A percentile compares a stretch with the other conserved stretches of the same genome.
phyloP scores from a whole-genome alignment of 2,329 filamentous ascomycete species.

The Cladosporium phlei region DNA sequence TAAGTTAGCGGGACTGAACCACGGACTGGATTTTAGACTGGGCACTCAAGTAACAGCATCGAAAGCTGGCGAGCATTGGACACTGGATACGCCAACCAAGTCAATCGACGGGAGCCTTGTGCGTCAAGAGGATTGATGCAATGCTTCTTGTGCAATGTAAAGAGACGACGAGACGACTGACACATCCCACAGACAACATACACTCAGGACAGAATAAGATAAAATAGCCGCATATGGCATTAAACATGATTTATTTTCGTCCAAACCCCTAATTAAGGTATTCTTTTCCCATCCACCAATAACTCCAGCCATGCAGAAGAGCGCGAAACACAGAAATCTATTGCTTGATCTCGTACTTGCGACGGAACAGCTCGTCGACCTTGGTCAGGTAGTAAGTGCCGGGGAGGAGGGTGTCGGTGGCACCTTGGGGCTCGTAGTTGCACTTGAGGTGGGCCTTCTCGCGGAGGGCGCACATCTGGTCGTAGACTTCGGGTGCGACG shows the following conservation, averaged over 20 bases:
- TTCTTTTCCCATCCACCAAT: not conserved
- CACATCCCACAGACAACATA: too few relatives aligned
- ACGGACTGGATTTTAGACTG: too few relatives aligned
- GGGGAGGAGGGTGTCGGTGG: conserved; percentile 40
- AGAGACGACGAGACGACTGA: too few relatives aligned
- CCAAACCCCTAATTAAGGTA: conserved; percentile 6
- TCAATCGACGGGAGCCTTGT: too few relatives aligned
- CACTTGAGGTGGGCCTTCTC: conserved; percentile 49
- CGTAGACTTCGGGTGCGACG: conserved; percentile 47
- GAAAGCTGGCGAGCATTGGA: too few relatives aligned
- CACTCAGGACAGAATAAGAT: too few relatives aligned
- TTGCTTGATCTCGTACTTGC: conserved; percentile 47
- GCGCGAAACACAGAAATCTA: conserved; percentile 24
- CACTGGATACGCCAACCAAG: too few relatives aligned
- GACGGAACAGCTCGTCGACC: conserved; percentile 49
- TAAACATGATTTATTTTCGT: conserved; percentile 1
- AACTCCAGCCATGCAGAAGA: conserved; percentile 4
- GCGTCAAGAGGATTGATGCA: too few relatives aligned
- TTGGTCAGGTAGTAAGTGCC: conserved; percentile 49
- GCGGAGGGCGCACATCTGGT: conserved; percentile 51
- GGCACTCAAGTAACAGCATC: too few relatives aligned
- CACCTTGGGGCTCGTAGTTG: conserved; percentile 44
- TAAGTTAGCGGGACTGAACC: too few relatives aligned
- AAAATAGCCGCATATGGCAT: not conserved
- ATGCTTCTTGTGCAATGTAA: too few relatives aligned